phyloP scores from a whole-genome alignment of 2,329 filamentous ascomycete genomes.

The Stachybotrys elegans region DNA sequence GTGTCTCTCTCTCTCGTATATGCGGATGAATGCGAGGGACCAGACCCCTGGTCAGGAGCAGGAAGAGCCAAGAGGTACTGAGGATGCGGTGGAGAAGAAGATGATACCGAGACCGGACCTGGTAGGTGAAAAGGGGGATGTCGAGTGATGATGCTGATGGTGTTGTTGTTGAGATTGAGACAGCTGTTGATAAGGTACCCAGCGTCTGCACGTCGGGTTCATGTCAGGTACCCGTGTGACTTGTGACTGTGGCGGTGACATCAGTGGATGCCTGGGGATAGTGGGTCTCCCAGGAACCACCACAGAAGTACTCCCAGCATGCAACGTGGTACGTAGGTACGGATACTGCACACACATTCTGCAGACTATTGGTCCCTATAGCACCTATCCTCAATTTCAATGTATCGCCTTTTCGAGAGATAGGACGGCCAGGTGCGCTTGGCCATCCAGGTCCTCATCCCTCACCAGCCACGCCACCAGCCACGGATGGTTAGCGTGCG shows the following conservation, averaged over 20 bases:
- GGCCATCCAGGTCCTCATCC: neutral
- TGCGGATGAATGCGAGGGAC: slow-evolving; percentile 1
- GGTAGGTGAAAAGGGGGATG: neutral
- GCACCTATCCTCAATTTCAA: neutral
- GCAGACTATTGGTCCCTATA: neutral
- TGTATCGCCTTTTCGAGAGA: neutral
- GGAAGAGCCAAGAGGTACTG: slow-evolving; percentile 4
- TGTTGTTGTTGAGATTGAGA: neutral
- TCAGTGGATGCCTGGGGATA: neutral
- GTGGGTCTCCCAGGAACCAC: neutral
- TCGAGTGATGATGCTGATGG: neutral
- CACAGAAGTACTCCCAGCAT: neutral
- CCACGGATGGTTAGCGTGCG: too few relatives aligned
- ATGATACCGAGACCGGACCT: neutral
- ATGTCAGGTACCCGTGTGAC: neutral
- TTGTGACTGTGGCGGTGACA: neutral
- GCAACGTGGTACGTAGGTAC: too few relatives aligned
- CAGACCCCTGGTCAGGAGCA: neutral
- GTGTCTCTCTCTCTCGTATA: too few relatives aligned
- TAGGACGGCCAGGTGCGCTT: neutral
- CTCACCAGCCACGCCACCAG: too few relatives aligned
- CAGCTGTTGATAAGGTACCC: neutral
- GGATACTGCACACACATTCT: neutral
- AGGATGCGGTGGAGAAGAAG: neutral
- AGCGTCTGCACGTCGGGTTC: neutral